These are phyloP conservation scores for Penicillium tannophilum DNA, from an alignment of 495 filamentous ascomycete species.

Conservation along the genomic window DNA sequence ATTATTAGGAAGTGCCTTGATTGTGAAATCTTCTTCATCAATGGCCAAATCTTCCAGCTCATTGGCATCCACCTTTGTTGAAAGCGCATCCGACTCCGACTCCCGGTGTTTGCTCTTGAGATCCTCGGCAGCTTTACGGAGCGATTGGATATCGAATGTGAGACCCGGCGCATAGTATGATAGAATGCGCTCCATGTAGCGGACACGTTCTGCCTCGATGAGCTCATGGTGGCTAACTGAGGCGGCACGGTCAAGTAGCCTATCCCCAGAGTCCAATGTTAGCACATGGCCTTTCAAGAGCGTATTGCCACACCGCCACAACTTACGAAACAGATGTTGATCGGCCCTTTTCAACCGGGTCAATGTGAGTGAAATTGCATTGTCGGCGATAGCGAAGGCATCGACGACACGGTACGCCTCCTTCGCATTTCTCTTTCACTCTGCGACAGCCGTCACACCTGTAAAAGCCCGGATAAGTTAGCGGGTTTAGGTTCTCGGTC, in stretches of 20 bases:
- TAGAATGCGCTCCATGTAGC: constrained; percentile 47
- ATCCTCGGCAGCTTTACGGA: constrained; percentile 45
- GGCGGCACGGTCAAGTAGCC: constrained; percentile 40
- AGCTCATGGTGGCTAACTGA: constrained; percentile 44
- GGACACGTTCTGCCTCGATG: constrained; percentile 46
- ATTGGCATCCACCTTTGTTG: constrained; percentile 37
- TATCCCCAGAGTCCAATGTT: constrained; percentile 13
- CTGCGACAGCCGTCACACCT: constrained; percentile 53
- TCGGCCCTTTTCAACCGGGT: constrained; percentile 40
- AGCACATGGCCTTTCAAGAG: not conserved
- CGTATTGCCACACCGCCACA: constrained; percentile 3
- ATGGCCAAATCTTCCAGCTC: constrained; percentile 48
- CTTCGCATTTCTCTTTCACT: constrained; percentile 56
- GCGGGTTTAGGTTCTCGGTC: not conserved
- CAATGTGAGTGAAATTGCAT: constrained; percentile 51
- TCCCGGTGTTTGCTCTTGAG: constrained; percentile 40
- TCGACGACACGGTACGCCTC: constrained; percentile 52
- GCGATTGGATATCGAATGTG: constrained; percentile 45
- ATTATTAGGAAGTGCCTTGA: constrained; percentile 50
- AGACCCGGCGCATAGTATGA: constrained; percentile 47
- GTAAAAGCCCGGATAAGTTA: constrained; percentile 16
- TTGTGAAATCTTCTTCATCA: constrained; percentile 49
- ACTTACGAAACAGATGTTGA: constrained; percentile 44
- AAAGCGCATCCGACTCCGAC: constrained; percentile 39
- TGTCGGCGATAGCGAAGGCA: constrained; percentile 51